Evolutionary conservation across 2,329 filamentous ascomycete species (phyloP).

Genomic region (Alternaria burnsii): DNA sequence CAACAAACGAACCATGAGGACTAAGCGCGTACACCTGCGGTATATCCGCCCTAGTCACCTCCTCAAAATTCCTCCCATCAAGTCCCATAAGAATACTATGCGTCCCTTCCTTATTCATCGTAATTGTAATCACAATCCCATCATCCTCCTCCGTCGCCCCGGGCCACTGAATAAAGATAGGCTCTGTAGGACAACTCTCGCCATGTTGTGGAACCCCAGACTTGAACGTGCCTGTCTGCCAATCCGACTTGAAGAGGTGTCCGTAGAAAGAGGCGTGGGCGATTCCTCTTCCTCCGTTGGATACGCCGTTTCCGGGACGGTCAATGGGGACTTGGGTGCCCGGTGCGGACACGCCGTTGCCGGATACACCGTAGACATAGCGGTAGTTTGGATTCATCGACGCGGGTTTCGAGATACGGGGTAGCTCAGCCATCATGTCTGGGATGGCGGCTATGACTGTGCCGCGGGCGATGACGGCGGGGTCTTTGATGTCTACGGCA

Average conservation of each 20-base stretch:
- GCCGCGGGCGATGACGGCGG: neutral
- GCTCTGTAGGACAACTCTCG: slow-evolving; percentile 1
- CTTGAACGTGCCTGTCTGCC: neutral
- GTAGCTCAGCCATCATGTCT: neutral
- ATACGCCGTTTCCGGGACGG: neutral
- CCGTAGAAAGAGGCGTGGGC: neutral
- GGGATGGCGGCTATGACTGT: slow-evolving; percentile 2
- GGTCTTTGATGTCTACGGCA: neutral
- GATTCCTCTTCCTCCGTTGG: neutral
- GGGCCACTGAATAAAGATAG: neutral
- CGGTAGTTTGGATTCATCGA: slow-evolving; percentile 4
- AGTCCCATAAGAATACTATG: slow-evolving; percentile 3
- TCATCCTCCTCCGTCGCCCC: slow-evolving; percentile 1
- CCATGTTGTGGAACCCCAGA: neutral
- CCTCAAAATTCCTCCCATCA: neutral
- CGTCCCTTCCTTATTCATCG: neutral
- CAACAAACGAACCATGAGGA: slow-evolving; percentile 6
- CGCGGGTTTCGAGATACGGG: neutral
- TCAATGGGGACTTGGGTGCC: neutral
- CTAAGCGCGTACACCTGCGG: slow-evolving; percentile 1
- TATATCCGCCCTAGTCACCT: neutral
- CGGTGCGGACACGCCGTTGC: neutral
- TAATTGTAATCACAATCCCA: slow-evolving; percentile 4
- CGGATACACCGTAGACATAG: slow-evolving; percentile 5
- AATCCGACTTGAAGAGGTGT: slow-evolving; percentile 3